A percentile compares a stretch with the other conserved stretches of the same genome.
These are phyloP conservation scores for Saturnispora ahearnii DNA, from an alignment of 805 yeast genomes.

Conservation along the genomic window DNA sequence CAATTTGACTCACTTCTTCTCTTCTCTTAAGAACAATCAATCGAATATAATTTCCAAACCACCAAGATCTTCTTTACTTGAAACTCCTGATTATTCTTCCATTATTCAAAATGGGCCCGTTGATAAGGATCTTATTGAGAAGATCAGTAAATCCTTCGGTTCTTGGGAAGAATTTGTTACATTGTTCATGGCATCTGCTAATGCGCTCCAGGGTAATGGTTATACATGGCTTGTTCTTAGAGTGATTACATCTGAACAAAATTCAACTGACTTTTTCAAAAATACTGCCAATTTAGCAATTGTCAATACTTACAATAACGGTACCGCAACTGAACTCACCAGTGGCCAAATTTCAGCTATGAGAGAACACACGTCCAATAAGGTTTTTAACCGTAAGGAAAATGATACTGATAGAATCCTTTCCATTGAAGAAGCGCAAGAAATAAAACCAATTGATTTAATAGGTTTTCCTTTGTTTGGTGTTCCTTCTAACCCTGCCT, in stretches of 20 bases:
- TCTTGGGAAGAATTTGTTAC: constrained; percentile 67
- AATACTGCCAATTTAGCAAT: constrained; percentile 46
- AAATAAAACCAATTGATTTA: constrained; percentile 34
- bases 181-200: constrained; percentile 58
- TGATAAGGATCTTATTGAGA: constrained; percentile 28
- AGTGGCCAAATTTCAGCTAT: constrained; percentile 36
- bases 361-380: constrained; percentile 11
- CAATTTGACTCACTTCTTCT: constrained; percentile 41
- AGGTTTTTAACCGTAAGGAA: constrained; percentile 9
- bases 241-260: constrained; percentile 17
- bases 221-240: constrained; percentile 80
- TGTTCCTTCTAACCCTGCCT: constrained; percentile 63
- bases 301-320: constrained; percentile 81
- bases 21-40: constrained; percentile 29
- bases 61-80: constrained; percentile 29
- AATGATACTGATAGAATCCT: constrained; percentile 20
- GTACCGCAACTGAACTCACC: constrained; percentile 63
- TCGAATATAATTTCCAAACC: constrained; percentile 19
- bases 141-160: constrained; percentile 61
- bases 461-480: constrained; percentile 52
- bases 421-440: constrained; percentile 32
- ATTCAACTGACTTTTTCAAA: constrained; percentile 14
- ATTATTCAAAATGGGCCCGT: constrained; percentile 20
- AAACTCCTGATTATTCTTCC: constrained; percentile 24
- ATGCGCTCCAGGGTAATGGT: constrained; percentile 79